Conservation (phyloP, 1,284 basidiomycete genomes). For the Polyporus tsugae region DNA sequence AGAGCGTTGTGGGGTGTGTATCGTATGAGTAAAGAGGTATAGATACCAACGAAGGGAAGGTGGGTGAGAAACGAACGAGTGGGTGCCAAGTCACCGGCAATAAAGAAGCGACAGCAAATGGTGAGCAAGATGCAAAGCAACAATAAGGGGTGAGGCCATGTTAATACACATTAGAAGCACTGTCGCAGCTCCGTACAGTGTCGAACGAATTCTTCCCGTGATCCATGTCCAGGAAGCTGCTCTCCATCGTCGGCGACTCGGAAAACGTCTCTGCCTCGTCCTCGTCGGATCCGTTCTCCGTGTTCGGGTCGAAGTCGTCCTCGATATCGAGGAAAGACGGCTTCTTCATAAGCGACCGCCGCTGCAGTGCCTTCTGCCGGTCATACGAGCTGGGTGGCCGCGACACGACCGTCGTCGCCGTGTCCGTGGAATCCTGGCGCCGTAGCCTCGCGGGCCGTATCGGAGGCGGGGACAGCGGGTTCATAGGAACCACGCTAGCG, state of each 20-base stretch:
- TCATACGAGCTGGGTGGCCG: conserved; percentile 43
- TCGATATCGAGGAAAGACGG: conserved; percentile 78
- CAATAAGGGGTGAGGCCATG: conserved; percentile 29
- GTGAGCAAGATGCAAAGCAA: conserved; percentile 13
- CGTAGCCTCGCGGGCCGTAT: conserved; percentile 30
- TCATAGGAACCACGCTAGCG: conserved; percentile 43
- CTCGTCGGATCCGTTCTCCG: conserved; percentile 40
- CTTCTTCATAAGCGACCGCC: conserved; percentile 60
- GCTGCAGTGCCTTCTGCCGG: conserved; percentile 35
- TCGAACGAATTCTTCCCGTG: conserved; percentile 68
- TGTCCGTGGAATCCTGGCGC: conserved; percentile 27
- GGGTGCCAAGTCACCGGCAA: conserved; percentile 3
- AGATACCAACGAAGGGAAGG: conserved; percentile 35
- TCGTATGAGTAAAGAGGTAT: conserved; percentile 39
- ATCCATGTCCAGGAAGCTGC: conserved; percentile 72
- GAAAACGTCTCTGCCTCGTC: conserved; percentile 19
- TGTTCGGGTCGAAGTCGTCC: conserved; percentile 50
- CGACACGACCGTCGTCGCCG: conserved; percentile 20
- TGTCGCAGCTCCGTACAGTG: conserved; percentile 54
- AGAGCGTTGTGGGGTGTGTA: conserved; percentile 24
- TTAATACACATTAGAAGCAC: conserved; percentile 37
- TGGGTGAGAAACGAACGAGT: neutral
- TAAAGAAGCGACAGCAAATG: conserved; percentile 17
- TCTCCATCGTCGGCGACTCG: conserved; percentile 41
- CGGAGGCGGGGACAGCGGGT: conserved; percentile 49